Evolutionary conservation across 495 filamentous ascomycete genomes (phyloP).

Genomic region (Hypoxylon trugodes): DNA sequence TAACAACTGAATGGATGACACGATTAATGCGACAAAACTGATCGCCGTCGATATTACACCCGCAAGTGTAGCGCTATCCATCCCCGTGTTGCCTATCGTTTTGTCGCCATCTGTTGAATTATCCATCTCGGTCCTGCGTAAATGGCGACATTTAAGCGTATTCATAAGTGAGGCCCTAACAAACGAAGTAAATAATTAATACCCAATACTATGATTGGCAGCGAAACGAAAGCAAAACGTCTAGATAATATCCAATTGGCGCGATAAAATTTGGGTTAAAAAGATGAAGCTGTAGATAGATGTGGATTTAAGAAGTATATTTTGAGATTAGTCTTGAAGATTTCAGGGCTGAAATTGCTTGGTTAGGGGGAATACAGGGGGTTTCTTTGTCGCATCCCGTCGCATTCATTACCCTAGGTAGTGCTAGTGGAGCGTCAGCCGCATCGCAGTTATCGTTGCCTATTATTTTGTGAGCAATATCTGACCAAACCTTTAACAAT

Average conservation of each 20-base stretch:
- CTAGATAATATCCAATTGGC: background rate
- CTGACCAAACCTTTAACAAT: no score
- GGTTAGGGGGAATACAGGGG: no score
- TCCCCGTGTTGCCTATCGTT: conserved; percentile 10
- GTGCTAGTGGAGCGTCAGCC: no score
- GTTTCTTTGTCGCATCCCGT: no score
- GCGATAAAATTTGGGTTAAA: no score
- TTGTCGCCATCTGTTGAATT: background rate
- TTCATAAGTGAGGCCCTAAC: background rate
- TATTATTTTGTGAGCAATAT: no score
- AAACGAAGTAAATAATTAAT: background rate
- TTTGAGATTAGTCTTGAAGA: no score
- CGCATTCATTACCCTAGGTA: no score
- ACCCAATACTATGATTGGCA: background rate
- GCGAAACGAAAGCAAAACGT: background rate
- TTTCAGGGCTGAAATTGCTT: no score
- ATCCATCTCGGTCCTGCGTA: background rate
- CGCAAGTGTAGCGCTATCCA: conserved; percentile 41
- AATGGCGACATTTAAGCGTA: background rate
- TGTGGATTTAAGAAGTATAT: no score
- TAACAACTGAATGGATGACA: conserved; percentile 51
- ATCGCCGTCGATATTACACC: conserved; percentile 34
- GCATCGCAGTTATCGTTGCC: no score
- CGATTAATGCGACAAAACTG: conserved; percentile 50
- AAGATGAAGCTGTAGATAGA: no score